Conservation (phyloP, 176 grass and related monocot genomes). For the Triticum timopheevii region DNA sequence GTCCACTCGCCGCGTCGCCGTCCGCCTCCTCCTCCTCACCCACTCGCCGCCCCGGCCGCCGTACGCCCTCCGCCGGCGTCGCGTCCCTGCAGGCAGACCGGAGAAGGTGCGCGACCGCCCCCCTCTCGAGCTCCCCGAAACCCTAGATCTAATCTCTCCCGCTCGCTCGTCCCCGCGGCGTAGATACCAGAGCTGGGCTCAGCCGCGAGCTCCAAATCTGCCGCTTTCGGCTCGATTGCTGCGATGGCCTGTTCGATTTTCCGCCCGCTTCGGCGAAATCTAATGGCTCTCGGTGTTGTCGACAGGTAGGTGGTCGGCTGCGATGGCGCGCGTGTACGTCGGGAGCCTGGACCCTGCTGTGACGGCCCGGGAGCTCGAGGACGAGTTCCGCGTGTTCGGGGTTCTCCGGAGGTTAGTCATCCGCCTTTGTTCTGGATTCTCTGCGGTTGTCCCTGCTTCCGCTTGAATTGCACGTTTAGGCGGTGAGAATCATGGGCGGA, state of each 20-base stretch:
- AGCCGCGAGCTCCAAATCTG: not conserved
- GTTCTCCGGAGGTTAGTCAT: slow-evolving; percentile 66
- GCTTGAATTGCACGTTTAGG: not conserved
- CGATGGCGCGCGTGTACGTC: slow-evolving; percentile 79
- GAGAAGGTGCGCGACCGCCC: not conserved
- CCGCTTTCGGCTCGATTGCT: not conserved
- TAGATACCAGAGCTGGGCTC: not conserved
- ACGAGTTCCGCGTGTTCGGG: slow-evolving; percentile 80
- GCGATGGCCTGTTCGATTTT: not conserved
- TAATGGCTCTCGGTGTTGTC: not conserved
- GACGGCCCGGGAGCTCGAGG: slow-evolving; percentile 66
- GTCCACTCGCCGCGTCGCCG: not conserved
- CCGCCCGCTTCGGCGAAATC: not conserved
- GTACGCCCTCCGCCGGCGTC: not conserved
- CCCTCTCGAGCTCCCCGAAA: not conserved
- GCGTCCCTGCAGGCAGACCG: not conserved
- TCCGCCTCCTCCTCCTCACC: not conserved
- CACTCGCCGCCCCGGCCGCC: not conserved
- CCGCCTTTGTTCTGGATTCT: not conserved
- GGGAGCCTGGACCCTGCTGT: slow-evolving; percentile 68
- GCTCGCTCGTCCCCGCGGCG: not conserved
- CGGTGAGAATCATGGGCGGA: not conserved
- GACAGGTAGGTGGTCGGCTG: not conserved
- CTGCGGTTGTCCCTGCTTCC: not conserved
- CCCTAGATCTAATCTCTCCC: slow-evolving; percentile 20